Percentiles rank a stretch among this genome's conserved stretches.
phyloP scores from a whole-genome alignment of 306 rosid species.

The Senna siamea region DNA sequence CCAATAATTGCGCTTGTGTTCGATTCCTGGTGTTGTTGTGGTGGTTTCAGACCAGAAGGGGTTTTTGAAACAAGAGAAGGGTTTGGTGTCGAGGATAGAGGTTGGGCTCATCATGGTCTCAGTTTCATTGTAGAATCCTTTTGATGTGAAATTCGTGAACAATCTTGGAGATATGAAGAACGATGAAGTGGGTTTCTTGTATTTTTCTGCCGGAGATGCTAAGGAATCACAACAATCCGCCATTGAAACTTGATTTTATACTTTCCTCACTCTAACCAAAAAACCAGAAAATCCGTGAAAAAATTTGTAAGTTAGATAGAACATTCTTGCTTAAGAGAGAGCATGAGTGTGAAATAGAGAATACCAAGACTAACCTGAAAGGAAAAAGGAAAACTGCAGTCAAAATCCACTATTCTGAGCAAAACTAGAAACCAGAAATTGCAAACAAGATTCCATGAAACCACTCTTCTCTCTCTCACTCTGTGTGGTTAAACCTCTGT shows the following conservation, averaged over 20 bases:
- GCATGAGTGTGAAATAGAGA: slow-evolving; percentile 3
- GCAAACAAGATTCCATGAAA: slow-evolving; percentile 40
- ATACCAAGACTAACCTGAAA: too few relatives aligned
- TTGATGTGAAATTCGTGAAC: slow-evolving; percentile 58
- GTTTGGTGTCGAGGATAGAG: slow-evolving; percentile 73
- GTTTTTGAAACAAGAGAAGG: slow-evolving; percentile 58
- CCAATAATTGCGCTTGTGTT: slow-evolving; percentile 56
- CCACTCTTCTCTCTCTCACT: too few relatives aligned
- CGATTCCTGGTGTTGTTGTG: slow-evolving; percentile 50
- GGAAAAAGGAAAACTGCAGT: slow-evolving; percentile 22
- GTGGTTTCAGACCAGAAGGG: slow-evolving; percentile 66
- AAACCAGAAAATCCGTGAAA: too few relatives aligned
- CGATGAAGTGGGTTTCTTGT: slow-evolving; percentile 48
- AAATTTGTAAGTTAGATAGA: slow-evolving; percentile 12
- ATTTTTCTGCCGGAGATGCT: slow-evolving; percentile 48
- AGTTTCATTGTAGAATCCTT: slow-evolving; percentile 50
- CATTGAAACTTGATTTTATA: too few relatives aligned
- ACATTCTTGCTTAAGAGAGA: background rate
- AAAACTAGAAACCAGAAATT: slow-evolving; percentile 42
- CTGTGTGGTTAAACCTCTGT: too few relatives aligned
- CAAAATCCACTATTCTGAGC: slow-evolving; percentile 33
- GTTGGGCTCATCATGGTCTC: slow-evolving; percentile 80
- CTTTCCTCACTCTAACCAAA: too few relatives aligned
- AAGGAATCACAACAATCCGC: too few relatives aligned
- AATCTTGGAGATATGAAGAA: slow-evolving; percentile 66